These are phyloP conservation scores for Tuber brumale DNA, from an alignment of 495 filamentous ascomycete species.

Conservation along the genomic window DNA sequence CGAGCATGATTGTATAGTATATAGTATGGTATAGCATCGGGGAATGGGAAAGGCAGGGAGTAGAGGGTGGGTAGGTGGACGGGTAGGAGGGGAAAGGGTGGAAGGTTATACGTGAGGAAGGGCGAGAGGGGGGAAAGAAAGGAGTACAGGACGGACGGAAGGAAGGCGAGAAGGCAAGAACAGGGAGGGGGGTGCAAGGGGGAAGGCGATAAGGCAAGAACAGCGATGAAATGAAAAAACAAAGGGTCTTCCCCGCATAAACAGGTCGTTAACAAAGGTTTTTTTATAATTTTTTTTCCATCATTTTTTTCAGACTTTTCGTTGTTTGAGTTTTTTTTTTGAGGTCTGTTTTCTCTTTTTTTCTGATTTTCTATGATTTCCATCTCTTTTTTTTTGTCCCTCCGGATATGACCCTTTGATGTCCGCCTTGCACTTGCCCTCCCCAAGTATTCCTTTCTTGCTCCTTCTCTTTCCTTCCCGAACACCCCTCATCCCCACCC, in stretches of 20 bases:
- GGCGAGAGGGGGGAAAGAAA: neutral
- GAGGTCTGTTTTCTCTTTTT: neutral
- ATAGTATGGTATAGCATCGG: neutral
- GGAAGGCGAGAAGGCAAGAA: neutral
- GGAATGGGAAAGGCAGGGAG: neutral
- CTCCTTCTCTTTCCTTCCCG: neutral
- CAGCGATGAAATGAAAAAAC: neutral
- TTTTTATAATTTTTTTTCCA: neutral
- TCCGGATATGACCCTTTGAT: constrained; percentile 5
- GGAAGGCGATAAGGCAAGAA: neutral
- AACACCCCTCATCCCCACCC: neutral
- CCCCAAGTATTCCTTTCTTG: neutral
- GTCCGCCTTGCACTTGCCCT: neutral
- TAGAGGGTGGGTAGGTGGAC: neutral
- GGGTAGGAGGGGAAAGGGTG: neutral
- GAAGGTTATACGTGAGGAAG: neutral
- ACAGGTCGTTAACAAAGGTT: constrained; percentile 4
- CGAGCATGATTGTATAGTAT: neutral
- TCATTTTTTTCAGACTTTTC: neutral
- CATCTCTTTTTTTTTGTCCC: neutral
- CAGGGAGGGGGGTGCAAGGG: neutral
- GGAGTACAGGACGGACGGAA: constrained; percentile 1
- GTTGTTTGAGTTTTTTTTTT: neutral
- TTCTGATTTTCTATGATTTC: neutral
- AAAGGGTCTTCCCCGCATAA: neutral